Conservation (phyloP, 2,329 filamentous ascomycete genomes). For the Exophiala dermatitidis region DNA sequence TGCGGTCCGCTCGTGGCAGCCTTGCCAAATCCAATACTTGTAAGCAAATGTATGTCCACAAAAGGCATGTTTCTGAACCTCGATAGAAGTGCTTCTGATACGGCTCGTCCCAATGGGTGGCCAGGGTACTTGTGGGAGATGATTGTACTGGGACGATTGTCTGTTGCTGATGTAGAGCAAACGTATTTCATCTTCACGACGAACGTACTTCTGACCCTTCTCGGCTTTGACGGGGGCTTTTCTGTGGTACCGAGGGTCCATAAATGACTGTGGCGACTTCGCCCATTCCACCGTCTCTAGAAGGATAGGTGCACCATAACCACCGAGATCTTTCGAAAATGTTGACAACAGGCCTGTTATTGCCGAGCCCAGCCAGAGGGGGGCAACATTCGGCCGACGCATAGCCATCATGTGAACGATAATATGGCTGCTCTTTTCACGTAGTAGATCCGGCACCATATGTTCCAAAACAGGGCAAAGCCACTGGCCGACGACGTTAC, state of each 20-base stretch:
- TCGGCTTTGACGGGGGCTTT: background rate
- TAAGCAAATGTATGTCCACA: background rate
- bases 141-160: background rate
- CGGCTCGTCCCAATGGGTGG: background rate
- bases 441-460: background rate
- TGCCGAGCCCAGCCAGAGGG: background rate
- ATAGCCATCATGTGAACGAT: background rate
- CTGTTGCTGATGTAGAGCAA: background rate
- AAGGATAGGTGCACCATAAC: background rate
- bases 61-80: background rate
- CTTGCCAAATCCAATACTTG: background rate
- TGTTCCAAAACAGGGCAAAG: background rate
- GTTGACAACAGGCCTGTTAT: background rate
- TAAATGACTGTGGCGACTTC: background rate
- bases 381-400: background rate
- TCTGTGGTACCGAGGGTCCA: background rate
- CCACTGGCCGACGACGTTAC: background rate
- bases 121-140: background rate
- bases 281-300: background rate
- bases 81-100: background rate
- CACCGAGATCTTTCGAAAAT: background rate
- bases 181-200: constrained; percentile 1
- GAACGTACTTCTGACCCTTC: background rate
- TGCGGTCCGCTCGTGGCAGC: background rate
- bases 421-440: background rate